These are phyloP conservation scores for Solanum hybrid DNA, from an alignment of 305 asterid species.

Conservation along the genomic window DNA sequence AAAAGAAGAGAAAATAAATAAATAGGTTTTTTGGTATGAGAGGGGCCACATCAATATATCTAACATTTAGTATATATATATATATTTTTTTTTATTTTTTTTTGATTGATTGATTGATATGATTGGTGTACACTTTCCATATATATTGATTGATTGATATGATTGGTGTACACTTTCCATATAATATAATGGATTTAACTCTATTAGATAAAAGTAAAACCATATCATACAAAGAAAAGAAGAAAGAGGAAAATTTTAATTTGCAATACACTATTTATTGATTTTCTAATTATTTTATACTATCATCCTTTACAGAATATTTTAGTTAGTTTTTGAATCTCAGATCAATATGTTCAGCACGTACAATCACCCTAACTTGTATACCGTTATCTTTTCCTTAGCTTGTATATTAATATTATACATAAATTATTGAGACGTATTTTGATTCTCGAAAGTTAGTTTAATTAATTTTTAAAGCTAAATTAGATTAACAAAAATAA, in stretches of 20 bases:
- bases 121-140: no score
- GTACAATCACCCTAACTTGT: neutral
- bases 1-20: no score
- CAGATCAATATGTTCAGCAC: neutral
- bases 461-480: neutral
- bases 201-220: neutral
- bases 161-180: neutral
- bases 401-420: neutral
- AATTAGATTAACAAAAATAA: neutral
- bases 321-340: neutral
- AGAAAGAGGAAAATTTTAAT: neutral
- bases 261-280: neutral
- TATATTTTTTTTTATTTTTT: no score
- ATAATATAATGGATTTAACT: neutral
- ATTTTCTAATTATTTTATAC: neutral
- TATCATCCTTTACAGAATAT: neutral
- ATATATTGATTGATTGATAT: no score
- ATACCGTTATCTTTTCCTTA: neutral
- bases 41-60: no score
- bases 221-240: neutral
- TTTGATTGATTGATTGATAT: no score
- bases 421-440: neutral
- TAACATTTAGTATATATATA: no score
- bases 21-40: no score
- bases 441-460: neutral